Evolutionary conservation across 805 yeast species (phyloP).

Genomic region (Yarrowia sp.): DNA sequence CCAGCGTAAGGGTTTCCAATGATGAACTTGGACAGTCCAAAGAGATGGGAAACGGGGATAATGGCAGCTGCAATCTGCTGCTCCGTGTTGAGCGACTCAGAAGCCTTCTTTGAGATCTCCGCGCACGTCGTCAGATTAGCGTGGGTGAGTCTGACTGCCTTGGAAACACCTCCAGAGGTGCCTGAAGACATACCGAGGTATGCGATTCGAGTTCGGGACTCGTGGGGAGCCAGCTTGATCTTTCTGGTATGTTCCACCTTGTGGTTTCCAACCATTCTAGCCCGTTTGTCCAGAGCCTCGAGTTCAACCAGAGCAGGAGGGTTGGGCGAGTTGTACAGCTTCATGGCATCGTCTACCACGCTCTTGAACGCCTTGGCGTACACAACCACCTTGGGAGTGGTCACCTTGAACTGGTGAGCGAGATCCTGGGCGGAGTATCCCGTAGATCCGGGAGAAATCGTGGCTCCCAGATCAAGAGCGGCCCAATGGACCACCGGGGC

Average conservation of each 20-base stretch:
- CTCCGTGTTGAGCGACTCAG: neutral
- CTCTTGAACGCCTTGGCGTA: slow-evolving; percentile 14
- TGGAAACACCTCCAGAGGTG: slow-evolving; percentile 65
- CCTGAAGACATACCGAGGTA: slow-evolving; percentile 50
- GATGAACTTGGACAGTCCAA: slow-evolving; percentile 49
- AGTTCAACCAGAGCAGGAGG: slow-evolving; percentile 13
- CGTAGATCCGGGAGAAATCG: slow-evolving; percentile 26
- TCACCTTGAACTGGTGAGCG: slow-evolving; percentile 33
- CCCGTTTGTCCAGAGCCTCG: slow-evolving; percentile 15
- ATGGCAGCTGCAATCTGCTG: slow-evolving; percentile 43
- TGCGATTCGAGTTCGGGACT: slow-evolving; percentile 41
- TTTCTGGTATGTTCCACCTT: slow-evolving; percentile 9
- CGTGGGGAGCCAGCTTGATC: slow-evolving; percentile 24
- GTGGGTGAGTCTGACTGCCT: slow-evolving; percentile 77
- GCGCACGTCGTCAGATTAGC: slow-evolving; percentile 56
- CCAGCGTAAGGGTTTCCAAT: slow-evolving; percentile 21
- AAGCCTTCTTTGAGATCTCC: slow-evolving; percentile 51
- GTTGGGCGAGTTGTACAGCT: slow-evolving; percentile 15
- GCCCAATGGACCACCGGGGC: slow-evolving; percentile 34
- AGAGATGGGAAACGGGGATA: slow-evolving; percentile 49
- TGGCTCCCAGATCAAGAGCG: slow-evolving; percentile 25
- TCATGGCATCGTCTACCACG: slow-evolving; percentile 19
- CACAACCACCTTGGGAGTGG: slow-evolving; percentile 19
- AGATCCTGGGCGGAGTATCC: slow-evolving; percentile 33
- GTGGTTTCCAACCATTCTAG: slow-evolving; percentile 20